Evolutionary conservation across 345 rosid species (phyloP).

Genomic region (Cardamine occulta): DNA sequence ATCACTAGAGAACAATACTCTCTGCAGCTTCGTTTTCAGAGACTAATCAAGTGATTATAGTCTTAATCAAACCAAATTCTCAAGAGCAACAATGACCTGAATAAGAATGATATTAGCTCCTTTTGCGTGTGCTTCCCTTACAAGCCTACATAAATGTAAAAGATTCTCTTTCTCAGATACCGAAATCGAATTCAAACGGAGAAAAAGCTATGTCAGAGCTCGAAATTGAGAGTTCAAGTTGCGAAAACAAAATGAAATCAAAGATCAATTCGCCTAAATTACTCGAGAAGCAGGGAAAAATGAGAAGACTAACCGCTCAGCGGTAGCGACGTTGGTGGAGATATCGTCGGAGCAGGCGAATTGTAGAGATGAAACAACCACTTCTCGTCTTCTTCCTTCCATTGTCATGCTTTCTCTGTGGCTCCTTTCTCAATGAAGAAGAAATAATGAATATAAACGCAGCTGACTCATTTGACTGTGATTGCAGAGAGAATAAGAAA

Average conservation of each 20-base stretch:
- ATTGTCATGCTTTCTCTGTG: constrained; percentile 20
- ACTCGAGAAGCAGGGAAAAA: constrained; percentile 1
- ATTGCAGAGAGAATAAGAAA: neutral
- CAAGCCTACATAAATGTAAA: constrained; percentile 52
- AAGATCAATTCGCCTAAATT: neutral
- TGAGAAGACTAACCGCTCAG: constrained; percentile 58
- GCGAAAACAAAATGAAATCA: neutral
- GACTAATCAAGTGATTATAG: constrained; percentile 1
- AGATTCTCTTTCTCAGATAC: constrained; percentile 9
- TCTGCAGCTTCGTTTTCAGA: neutral
- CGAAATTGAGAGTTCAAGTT: neutral
- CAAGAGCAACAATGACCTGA: constrained; percentile 56
- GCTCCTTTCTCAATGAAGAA: neutral
- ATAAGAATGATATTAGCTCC: constrained; percentile 90
- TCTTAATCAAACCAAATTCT: neutral
- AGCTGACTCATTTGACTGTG: constrained; percentile 5
- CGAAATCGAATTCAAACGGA: constrained; percentile 3
- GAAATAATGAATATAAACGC: neutral
- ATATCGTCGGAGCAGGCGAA: constrained; percentile 83
- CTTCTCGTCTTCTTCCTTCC: constrained; percentile 49
- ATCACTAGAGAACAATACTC: neutral
- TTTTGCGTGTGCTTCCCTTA: constrained; percentile 47
- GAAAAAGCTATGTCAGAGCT: neutral
- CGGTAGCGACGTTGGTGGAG: constrained; percentile 71
- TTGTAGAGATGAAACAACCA: constrained; percentile 73